Base-by-base conservation (phyloP, 306 rosid genomes). In the Cyclanthera cordifolia region DNA sequence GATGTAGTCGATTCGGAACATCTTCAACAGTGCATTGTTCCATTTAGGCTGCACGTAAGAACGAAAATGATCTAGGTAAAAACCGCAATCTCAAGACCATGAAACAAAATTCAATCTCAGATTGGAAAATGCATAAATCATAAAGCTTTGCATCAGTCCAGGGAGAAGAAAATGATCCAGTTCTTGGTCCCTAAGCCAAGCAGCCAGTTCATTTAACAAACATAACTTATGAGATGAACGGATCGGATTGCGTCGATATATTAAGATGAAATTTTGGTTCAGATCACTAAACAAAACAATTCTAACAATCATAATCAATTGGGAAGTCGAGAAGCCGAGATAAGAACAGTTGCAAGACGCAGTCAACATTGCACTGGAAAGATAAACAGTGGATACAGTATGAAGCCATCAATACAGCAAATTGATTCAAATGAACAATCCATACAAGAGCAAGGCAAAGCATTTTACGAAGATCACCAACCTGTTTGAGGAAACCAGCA, bases 401-500 rank as follows among this genome's bases (percentile, higher is more conserved):
- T 59, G 5, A 32, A 32, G 2, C 5, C 37, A 59, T 32, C 66
- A 32, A 59, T 32, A 45, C 66, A 32, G 46, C 24, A 16, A 59
- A 17, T 64, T 64, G 52, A n/a, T 61, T 17, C 47, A 37, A 2
- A 64, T 21, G 54, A 66, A 43, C 39, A 16, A 66, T 68, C 59
- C 11, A 49, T 23, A 45, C 10, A 41, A 64, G 27, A 67, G 46
- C n/a, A 25, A 47, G 24, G 2, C 14, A 45, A 14, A 8, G 56
- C 4, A 16, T 48, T 65, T 5, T 67, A 15, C 23, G 14, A 24
- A 15, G 58, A 48, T 67, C 6, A 68, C 59, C 27, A 73, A 94
- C 99, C 99, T 90, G 96, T 83, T 94, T 94, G 77, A 94, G 97
- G 76, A 88, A 94, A 66, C 97, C 99, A 4, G 99, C 97, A 63